Evolutionary conservation across 2,329 filamentous ascomycete species (phyloP), one percentile per base, ranked within the genome.

Genomic region (Polytolypa hystricis): DNA sequence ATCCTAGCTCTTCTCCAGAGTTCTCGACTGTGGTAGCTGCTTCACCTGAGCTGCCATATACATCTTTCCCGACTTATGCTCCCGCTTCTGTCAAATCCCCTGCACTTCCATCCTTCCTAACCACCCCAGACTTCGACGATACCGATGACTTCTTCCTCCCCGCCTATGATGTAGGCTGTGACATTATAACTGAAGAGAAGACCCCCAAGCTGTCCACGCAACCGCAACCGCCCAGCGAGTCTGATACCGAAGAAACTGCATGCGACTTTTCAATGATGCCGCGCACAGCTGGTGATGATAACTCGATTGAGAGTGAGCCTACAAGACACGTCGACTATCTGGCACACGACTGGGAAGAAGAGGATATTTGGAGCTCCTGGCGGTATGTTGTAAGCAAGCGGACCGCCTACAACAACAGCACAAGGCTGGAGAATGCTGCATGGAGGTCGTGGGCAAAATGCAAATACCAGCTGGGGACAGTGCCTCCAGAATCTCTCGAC

Each of bases 291-390:
- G 36, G 82, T 47, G 86, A 94, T 49, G 86, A 94, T 57, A 81
- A 78, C 7, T 80, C 81, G 8, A 69, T 93, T 25, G 74, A 77
- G 43, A 70, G 69, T 21, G 76, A 81, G 51, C 85, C 85, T 2
- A 86, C 86, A 30, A 72, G 85, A 46, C 85, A 94, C 61, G 87
- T 94, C n/a, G 87, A 94, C 61, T 94, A 94, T 55, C 73, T 95
- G 31, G 93, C 87, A 12, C 84, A 96, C 54, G 77, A 89, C 43
- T 94, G 89, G 84, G 77, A 74, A 44, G 86, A 95, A 60, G 87
- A 96, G 58, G 89, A 98, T 60, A 93, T 96, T 17, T 96, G 87
- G 87, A 81, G 84, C 4, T 95, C 89, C 1, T 96, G 91, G 91
- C 79, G 86, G 54, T 91, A 93, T 55, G 84, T 96, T 49, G 78